A percentile compares a stretch with the other conserved stretches of the same genome.
Conservation (phyloP, 2,329 filamentous ascomycete species). For the Nigrospora osmanthi region DNA sequence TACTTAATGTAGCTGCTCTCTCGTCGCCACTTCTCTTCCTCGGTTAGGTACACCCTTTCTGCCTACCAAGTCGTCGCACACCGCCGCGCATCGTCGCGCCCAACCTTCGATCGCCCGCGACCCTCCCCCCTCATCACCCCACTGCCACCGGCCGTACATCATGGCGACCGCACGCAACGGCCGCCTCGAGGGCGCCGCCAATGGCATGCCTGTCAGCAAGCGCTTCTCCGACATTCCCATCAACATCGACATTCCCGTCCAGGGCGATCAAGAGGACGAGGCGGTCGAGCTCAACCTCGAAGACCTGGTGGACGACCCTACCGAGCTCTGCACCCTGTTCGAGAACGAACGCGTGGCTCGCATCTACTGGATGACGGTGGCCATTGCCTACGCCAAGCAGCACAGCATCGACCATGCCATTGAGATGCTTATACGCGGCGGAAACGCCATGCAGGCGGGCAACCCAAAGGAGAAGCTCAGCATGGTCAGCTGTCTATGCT, state of each 20-base stretch:
- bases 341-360: conserved; percentile 90
- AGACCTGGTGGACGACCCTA: conserved; percentile 86
- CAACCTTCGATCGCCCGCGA: too few relatives aligned
- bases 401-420: conserved; percentile 81
- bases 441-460: conserved; percentile 61
- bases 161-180: conserved; percentile 23
- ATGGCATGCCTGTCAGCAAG: conserved; percentile 39
- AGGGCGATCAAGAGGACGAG: conserved; percentile 58
- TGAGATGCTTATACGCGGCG: conserved; percentile 65
- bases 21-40: too few relatives aligned
- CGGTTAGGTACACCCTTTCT: too few relatives aligned
- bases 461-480: conserved; percentile 77
- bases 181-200: conserved; percentile 32
- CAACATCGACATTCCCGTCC: conserved; percentile 59
- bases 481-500: conserved; percentile 77
- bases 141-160: too few relatives aligned
- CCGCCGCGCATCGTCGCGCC: too few relatives aligned
- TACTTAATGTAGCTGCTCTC: too few relatives aligned
- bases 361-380: conserved; percentile 96
- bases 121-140: too few relatives aligned
- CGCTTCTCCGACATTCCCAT: conserved; percentile 59
- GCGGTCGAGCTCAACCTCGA: conserved; percentile 89
- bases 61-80: too few relatives aligned
- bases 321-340: conserved; percentile 87
- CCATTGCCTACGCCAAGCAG: conserved; percentile 93